These are phyloP conservation scores for Hordeum marinum DNA, from an alignment of 176 grass and related monocot genomes.

Conservation along the genomic window DNA sequence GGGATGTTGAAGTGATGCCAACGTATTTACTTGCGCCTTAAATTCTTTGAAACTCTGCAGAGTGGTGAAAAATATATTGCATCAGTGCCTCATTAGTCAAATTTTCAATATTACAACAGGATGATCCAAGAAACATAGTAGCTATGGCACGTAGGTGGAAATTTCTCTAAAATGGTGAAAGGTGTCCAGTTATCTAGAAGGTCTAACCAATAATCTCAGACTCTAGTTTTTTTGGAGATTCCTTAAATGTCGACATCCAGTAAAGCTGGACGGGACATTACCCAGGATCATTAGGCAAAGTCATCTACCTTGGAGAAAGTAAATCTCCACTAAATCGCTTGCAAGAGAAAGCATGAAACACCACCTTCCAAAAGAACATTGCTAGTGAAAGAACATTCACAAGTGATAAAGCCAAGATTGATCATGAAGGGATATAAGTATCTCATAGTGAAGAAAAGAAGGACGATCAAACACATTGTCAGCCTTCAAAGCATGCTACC, in stretches of 20 bases:
- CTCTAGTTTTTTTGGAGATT: neutral
- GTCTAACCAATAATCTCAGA: neutral
- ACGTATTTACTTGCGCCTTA: slow-evolving; percentile 60
- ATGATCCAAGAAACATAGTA: neutral
- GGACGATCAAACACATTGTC: neutral
- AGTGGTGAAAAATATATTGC: slow-evolving; percentile 12
- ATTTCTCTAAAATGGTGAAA: neutral
- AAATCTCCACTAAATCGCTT: neutral
- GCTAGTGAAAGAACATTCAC: neutral
- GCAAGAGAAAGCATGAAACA: slow-evolving; percentile 9
- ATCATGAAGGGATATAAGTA: neutral
- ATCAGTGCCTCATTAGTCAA: neutral
- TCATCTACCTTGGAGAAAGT: neutral
- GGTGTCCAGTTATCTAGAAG: neutral
- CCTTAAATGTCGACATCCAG: neutral
- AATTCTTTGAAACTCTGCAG: slow-evolving; percentile 89
- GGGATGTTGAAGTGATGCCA: slow-evolving; percentile 68
- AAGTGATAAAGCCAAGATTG: neutral
- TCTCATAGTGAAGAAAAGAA: slow-evolving; percentile 21
- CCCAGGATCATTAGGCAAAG: neutral
- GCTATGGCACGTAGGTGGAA: neutral
- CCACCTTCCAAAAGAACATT: neutral
- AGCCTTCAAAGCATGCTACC: slow-evolving; percentile 13
- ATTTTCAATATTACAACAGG: slow-evolving; percentile 12
- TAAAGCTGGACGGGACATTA: neutral